Conservation (phyloP, 2,329 filamentous ascomycete genomes). For the Parastagonospora avenae region DNA sequence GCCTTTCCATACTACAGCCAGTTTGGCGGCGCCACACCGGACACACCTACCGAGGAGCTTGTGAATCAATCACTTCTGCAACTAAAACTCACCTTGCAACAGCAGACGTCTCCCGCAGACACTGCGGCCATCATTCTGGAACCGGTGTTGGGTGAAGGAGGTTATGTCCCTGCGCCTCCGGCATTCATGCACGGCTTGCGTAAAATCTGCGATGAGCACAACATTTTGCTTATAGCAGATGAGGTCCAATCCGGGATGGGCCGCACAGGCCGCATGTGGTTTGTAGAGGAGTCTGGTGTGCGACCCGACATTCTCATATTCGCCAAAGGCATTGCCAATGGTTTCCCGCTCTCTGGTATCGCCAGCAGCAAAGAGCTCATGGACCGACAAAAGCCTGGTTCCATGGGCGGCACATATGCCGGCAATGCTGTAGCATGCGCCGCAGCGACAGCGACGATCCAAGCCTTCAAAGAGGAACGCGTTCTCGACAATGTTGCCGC, state of each 20-base stretch:
- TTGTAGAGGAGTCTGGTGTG: slow-evolving; percentile 50
- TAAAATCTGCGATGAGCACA: slow-evolving; percentile 51
- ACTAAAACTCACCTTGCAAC: slow-evolving; percentile 30
- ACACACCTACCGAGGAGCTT: slow-evolving; percentile 32
- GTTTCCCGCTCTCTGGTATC: slow-evolving; percentile 36
- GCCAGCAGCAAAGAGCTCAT: slow-evolving; percentile 33
- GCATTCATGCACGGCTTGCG: slow-evolving; percentile 43
- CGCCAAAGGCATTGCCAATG: slow-evolving; percentile 41
- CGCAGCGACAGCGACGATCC: slow-evolving; percentile 31
- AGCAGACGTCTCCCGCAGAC: slow-evolving; percentile 34
- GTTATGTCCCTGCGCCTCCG: slow-evolving; percentile 36
- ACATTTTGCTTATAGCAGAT: slow-evolving; percentile 51
- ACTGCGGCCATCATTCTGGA: slow-evolving; percentile 38
- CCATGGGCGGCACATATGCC: slow-evolving; percentile 38
- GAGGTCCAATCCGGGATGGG: slow-evolving; percentile 54
- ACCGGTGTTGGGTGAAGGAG: slow-evolving; percentile 35
- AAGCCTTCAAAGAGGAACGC: slow-evolving; percentile 34
- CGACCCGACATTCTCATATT: slow-evolving; percentile 52
- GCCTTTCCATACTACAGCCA: slow-evolving; percentile 40
- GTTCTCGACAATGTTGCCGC: slow-evolving; percentile 34
- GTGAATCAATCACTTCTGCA: slow-evolving; percentile 31
- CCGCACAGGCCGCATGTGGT: slow-evolving; percentile 52
- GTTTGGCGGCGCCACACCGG: slow-evolving; percentile 24
- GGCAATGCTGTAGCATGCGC: slow-evolving; percentile 38
- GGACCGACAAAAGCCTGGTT: slow-evolving; percentile 35